Percentiles rank a stretch among this genome's conserved stretches.
These are phyloP conservation scores for Choanephora cucurbitarum DNA, from an alignment of 371 early-diverging fungal species.

Conservation along the genomic window DNA sequence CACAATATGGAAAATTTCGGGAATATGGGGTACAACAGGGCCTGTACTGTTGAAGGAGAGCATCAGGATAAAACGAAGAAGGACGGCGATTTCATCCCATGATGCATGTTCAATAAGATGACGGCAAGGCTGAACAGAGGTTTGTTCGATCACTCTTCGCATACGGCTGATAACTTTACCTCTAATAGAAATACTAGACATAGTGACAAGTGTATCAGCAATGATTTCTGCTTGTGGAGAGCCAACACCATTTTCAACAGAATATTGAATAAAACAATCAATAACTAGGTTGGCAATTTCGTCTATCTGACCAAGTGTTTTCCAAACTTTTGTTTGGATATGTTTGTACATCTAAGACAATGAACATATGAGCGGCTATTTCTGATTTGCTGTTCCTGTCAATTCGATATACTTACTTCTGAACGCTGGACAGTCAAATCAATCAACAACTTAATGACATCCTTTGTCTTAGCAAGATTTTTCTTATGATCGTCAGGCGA, in stretches of 20 bases:
- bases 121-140: conserved; percentile 70
- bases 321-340: conserved; percentile 86
- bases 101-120: conserved; percentile 76
- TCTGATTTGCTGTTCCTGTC: too few relatives aligned
- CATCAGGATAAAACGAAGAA: conserved; percentile 85
- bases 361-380: too few relatives aligned
- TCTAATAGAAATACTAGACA: conserved; percentile 78
- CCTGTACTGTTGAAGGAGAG: conserved; percentile 84
- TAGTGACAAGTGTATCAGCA: conserved; percentile 83
- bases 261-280: conserved; percentile 77
- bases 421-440: conserved; percentile 80
- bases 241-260: conserved; percentile 79
- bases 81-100: conserved; percentile 88
- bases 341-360: conserved; percentile 65
- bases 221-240: conserved; percentile 81
- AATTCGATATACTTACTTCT: conserved; percentile 47
- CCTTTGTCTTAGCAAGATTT: conserved; percentile 64
- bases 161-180: conserved; percentile 82
- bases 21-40: conserved; percentile 69
- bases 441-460: conserved; percentile 75
- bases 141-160: conserved; percentile 73
- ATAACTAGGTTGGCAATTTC: conserved; percentile 77
- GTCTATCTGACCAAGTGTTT: conserved; percentile 73
- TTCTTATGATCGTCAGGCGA: conserved; percentile 50
- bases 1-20: conserved; percentile 86